Conservation (phyloP, 2,329 filamentous ascomycete species). For the Fusarium fujikuroi region DNA sequence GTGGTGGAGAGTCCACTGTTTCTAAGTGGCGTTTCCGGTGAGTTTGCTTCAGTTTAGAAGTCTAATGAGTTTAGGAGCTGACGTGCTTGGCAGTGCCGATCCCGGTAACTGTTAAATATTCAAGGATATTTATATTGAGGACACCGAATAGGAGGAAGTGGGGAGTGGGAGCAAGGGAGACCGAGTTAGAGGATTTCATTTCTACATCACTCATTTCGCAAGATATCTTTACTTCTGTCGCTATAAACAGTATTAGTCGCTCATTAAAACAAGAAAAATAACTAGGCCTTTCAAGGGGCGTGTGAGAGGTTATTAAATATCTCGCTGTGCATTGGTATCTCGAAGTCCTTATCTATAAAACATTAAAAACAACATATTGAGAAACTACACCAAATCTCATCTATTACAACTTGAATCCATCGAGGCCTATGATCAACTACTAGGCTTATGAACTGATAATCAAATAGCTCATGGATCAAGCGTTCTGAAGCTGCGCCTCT, state of each 20-base stretch:
- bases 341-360: not conserved
- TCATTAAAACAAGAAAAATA: not conserved
- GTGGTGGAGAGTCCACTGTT: not conserved
- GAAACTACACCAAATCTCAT: rapidly evolving
- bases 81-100: not conserved
- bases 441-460: not conserved
- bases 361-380: rapidly evolving
- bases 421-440: not conserved
- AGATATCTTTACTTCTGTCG: not conserved
- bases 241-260: not conserved
- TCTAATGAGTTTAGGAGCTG: rapidly evolving
- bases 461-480: not conserved
- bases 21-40: not conserved
- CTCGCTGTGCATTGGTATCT: not conserved
- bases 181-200: rapidly evolving
- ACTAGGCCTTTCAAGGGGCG: rapidly evolving
- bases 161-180: rapidly evolving
- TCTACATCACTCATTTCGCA: not conserved
- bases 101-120: not conserved
- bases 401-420: no score
- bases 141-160: not conserved
- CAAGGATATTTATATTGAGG: not conserved
- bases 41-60: not conserved
- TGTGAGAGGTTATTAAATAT: rapidly evolving
- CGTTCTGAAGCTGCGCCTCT: not conserved